Base-by-base conservation (phyloP, 2,329 filamentous ascomycete genomes). In the Eutypa lata region DNA sequence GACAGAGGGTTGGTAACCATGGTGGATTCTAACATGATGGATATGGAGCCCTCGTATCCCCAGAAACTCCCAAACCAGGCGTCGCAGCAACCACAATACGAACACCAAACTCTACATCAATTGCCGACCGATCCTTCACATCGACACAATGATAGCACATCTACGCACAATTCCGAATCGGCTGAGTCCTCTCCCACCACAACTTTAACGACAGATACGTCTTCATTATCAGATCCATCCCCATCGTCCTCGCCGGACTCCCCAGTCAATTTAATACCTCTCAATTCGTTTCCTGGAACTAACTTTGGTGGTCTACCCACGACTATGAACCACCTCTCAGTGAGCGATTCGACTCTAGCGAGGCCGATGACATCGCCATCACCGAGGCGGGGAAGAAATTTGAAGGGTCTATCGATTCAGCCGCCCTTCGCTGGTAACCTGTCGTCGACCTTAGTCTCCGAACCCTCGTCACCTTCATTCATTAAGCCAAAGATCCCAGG, bases 181-280 rank as follows among this genome's bases (percentile, higher is more conserved):
- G 90, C 90, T 42, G 92, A 96, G 65, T 96, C 93, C 21, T 97
- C 93, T 8, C 94, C 94, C 1, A 97, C 93, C 7, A 97, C 92
- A 3, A 96, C 93, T 2, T 83, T 94, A 6, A 96, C 91, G 19
- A 90, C 93, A 58, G 93, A 96, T 73, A 95, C 92, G 5, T 93
- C 91, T 8, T 90, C 91, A 28, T 80, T 94, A 47, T 92, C 92
- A 28, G 93, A 97, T 63, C 88, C 90, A 7, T 97, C 93, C 5
- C 91, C 94, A 3, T 93, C 88, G 49, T 91, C 92, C 21, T 97
- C 93, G 1, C 93, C 93, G 8, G 92, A 97, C 71, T 97, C 94
- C 2, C 90, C 91, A 1, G 77, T 88, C 51, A 88, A 89, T 52
- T 77, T 91, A 51, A 81, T 88, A 51, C 86, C 90, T 3, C 77